These are phyloP conservation scores for Arthrinium puccinioides DNA, from an alignment of 2,329 filamentous ascomycete genomes.

Conservation along the genomic window DNA sequence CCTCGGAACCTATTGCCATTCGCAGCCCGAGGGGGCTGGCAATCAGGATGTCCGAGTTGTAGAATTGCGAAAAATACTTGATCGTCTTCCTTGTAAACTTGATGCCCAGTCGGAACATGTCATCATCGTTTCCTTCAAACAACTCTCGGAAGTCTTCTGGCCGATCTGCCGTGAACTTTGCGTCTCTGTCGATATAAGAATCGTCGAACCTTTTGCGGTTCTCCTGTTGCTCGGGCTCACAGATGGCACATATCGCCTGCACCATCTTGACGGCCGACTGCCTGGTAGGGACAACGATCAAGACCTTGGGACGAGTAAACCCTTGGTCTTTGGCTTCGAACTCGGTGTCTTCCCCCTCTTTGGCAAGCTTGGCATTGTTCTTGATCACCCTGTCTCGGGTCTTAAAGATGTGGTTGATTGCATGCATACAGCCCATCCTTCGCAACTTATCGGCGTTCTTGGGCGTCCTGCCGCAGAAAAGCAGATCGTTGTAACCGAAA, in stretches of 20 bases:
- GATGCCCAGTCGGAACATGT: slow-evolving; percentile 92
- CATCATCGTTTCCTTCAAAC: slow-evolving; percentile 92
- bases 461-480: slow-evolving; percentile 66
- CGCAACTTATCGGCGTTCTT: slow-evolving; percentile 63
- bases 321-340: slow-evolving; percentile 85
- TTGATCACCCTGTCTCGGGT: slow-evolving; percentile 88
- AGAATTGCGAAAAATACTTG: slow-evolving; percentile 92
- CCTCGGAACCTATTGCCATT: slow-evolving; percentile 78
- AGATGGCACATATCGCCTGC: slow-evolving; percentile 68
- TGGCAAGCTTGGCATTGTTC: slow-evolving; percentile 74
- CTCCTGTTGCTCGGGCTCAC: slow-evolving; percentile 83
- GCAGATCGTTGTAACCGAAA: slow-evolving; percentile 75
- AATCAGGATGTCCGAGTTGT: slow-evolving; percentile 91
- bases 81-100: slow-evolving; percentile 96
- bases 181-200: slow-evolving; percentile 63
- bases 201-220: slow-evolving; percentile 91
- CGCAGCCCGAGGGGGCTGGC: slow-evolving; percentile 85
- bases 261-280: slow-evolving; percentile 76
- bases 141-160: slow-evolving; percentile 83
- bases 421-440: slow-evolving; percentile 71
- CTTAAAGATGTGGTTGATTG: slow-evolving; percentile 89
- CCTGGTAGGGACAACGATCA: slow-evolving; percentile 84
- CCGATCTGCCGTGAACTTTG: slow-evolving; percentile 64
- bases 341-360: slow-evolving; percentile 55
- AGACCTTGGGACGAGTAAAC: slow-evolving; percentile 87